Percentiles rank a stretch among this genome's conserved stretches.
phyloP scores from a whole-genome alignment of 2,329 filamentous ascomycete genomes.

The Bipolaris victoriae region DNA sequence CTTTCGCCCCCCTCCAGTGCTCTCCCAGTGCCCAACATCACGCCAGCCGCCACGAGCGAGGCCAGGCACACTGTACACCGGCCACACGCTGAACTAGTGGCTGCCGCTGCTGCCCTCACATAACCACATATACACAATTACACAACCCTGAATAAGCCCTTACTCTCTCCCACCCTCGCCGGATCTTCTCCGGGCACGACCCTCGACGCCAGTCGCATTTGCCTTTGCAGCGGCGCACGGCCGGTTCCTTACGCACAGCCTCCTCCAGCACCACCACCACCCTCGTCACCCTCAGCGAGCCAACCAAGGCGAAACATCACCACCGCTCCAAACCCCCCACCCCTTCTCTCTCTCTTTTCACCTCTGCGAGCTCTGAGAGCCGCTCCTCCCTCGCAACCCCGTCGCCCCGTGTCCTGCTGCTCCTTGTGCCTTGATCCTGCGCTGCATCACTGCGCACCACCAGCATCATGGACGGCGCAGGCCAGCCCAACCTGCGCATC shows the following conservation, averaged over 20 bases:
- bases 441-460: slow-evolving; percentile 39
- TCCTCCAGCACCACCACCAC: slow-evolving; percentile 26
- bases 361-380: slow-evolving; percentile 43
- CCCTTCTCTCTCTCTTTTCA: background rate
- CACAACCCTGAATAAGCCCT: slow-evolving; percentile 26
- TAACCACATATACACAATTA: slow-evolving; percentile 19
- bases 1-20: background rate
- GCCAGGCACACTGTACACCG: background rate
- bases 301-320: slow-evolving; percentile 14
- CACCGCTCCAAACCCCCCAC: slow-evolving; percentile 10
- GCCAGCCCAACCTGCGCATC: slow-evolving; percentile 82
- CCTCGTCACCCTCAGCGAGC: slow-evolving; percentile 30
- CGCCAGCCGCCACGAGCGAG: slow-evolving; percentile 6
- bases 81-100: background rate
- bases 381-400: slow-evolving; percentile 18
- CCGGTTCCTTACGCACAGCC: slow-evolving; percentile 36
- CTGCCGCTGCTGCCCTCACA: slow-evolving; percentile 6
- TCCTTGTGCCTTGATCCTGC: background rate
- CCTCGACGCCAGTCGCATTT: slow-evolving; percentile 27
- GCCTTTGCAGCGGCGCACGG: slow-evolving; percentile 37
- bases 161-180: slow-evolving; percentile 16
- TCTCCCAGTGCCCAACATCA: slow-evolving; percentile 1
- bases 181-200: slow-evolving; percentile 22
- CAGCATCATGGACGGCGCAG: slow-evolving; percentile 56
- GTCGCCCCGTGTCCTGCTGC: background rate